Evolutionary conservation across 306 rosid species (phyloP).

Genomic region (Amphicarpaea edgeworthii): DNA sequence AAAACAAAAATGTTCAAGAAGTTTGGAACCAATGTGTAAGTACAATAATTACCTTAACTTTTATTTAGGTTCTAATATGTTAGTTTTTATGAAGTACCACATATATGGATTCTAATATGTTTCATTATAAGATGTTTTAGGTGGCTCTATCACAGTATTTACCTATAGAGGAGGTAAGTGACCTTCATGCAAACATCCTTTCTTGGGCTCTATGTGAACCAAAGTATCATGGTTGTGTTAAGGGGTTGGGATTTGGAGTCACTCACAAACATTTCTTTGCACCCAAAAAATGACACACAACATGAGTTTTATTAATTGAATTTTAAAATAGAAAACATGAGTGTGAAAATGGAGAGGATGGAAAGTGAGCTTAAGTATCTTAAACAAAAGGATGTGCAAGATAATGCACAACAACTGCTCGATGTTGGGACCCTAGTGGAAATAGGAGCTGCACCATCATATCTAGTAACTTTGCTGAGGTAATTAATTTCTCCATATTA

Average conservation of each 20-base stretch:
- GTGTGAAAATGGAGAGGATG: neutral
- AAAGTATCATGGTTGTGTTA: neutral
- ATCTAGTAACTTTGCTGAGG: neutral
- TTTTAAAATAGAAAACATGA: neutral
- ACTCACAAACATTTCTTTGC: neutral
- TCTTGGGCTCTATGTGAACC: neutral
- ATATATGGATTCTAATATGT: too few species aligned
- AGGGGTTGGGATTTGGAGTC: neutral
- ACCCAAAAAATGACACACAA: neutral
- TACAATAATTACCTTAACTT: neutral
- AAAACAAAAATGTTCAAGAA: neutral
- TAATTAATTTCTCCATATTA: neutral
- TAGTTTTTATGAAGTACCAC: too few species aligned
- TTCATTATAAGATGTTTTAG: neutral
- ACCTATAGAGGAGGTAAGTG: neutral
- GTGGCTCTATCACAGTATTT: neutral
- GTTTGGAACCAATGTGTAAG: neutral
- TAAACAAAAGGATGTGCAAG: neutral
- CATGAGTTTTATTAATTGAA: neutral
- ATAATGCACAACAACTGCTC: too few species aligned
- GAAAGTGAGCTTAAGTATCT: neutral
- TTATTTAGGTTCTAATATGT: too few species aligned
- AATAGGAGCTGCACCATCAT: neutral
- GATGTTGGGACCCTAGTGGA: neutral
- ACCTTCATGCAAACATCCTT: neutral